Evolutionary conservation across 2,329 filamentous ascomycete genomes (phyloP).

Genomic region (Xylariaceae sp.): DNA sequence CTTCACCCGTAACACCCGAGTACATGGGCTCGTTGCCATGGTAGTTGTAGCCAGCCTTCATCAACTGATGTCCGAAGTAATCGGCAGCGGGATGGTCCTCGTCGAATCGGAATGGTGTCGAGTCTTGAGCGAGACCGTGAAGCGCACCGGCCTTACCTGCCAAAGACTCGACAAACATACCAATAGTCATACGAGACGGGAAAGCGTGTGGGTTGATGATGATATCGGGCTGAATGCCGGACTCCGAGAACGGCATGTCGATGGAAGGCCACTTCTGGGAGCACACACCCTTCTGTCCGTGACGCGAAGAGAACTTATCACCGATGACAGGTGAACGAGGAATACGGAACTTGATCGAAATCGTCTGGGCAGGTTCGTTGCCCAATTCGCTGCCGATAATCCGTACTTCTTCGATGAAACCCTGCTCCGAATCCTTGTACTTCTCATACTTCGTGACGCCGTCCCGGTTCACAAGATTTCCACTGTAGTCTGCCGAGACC

Average conservation of each 20-base stretch:
- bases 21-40: slow-evolving; percentile 99
- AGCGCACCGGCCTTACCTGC: slow-evolving; percentile 92
- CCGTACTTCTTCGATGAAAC: slow-evolving; percentile 88
- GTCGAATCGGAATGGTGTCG: slow-evolving; percentile 89
- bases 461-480: slow-evolving; percentile 78
- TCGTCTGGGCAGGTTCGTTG: slow-evolving; percentile 74
- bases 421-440: slow-evolving; percentile 88
- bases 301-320: slow-evolving; percentile 97
- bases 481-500: slow-evolving; percentile 73
- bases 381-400: slow-evolving; percentile 81
- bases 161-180: slow-evolving; percentile 97
- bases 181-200: slow-evolving; percentile 98
- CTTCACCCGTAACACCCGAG: slow-evolving; percentile 90
- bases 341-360: slow-evolving; percentile 89
- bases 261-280: slow-evolving; percentile 92
- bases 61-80: slow-evolving; percentile 93
- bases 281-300: slow-evolving; percentile 95
- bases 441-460: slow-evolving; percentile 81
- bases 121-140: slow-evolving; percentile 93
- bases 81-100: slow-evolving; percentile 88
- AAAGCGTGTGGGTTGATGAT: slow-evolving; percentile 99
- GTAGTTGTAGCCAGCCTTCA: slow-evolving; percentile 95
- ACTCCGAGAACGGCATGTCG: slow-evolving; percentile 96
- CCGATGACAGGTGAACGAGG: slow-evolving; percentile 89
- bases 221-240: slow-evolving; percentile 91